Evolutionary conservation across 2,329 filamentous ascomycete species (phyloP).

Genomic region (Sporothrix luriei): DNA sequence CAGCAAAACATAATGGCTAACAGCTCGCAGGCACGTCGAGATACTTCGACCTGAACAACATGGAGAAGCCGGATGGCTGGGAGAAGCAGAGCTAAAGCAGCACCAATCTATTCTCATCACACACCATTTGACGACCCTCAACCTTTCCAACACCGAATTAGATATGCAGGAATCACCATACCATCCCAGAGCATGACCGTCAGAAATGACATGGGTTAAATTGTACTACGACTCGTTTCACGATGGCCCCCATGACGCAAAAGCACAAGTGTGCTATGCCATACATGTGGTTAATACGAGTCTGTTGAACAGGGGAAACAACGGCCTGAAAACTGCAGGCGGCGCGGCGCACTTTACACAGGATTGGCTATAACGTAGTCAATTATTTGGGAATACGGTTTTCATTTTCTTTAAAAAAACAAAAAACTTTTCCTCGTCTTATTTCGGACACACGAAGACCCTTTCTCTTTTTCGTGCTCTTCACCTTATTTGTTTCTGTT

Average conservation of each 20-base stretch:
- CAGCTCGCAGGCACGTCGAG: conserved; percentile 69
- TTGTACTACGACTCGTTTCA: background rate
- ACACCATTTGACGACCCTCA: no score
- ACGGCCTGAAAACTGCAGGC: conserved; percentile 24
- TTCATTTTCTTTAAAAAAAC: background rate
- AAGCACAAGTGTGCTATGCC: conserved; percentile 1
- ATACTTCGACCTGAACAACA: conserved; percentile 80
- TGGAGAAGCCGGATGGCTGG: conserved; percentile 83
- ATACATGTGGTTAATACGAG: background rate
- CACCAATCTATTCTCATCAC: background rate
- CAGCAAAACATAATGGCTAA: background rate
- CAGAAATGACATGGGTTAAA: background rate
- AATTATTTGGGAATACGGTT: conserved; percentile 2
- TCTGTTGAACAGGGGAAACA: conserved; percentile 24
- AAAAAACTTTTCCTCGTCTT: background rate
- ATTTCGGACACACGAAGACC: background rate
- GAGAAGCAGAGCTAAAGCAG: conserved; percentile 64
- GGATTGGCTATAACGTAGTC: conserved; percentile 12
- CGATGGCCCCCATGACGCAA: background rate
- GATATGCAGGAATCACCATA: background rate
- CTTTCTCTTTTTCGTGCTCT: background rate
- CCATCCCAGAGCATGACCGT: background rate
- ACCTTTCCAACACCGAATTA: background rate
- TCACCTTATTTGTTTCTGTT: background rate
- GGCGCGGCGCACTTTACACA: conserved; percentile 28